Conservation (phyloP, 2,329 filamentous ascomycete species). For the Xylaria multiplex region DNA sequence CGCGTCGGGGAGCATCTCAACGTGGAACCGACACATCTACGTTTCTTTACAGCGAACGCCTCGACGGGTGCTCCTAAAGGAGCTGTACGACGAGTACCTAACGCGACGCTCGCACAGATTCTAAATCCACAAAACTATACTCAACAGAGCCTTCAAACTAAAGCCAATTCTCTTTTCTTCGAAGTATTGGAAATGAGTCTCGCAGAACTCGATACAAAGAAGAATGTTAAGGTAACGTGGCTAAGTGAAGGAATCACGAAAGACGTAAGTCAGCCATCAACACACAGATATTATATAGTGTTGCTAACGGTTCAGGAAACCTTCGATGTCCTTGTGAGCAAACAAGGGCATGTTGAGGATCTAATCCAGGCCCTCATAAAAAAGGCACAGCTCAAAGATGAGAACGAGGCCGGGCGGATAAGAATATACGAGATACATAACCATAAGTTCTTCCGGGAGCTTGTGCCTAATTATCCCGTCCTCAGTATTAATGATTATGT, state of each 20-base stretch:
- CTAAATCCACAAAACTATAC: slow-evolving; percentile 78
- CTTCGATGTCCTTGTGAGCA: slow-evolving; percentile 85
- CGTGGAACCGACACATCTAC: slow-evolving; percentile 84
- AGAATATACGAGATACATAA: slow-evolving; percentile 85
- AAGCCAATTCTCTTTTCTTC: slow-evolving; percentile 84
- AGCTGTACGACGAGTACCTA: slow-evolving; percentile 76
- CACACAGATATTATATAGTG: not conserved
- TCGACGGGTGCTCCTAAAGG: slow-evolving; percentile 80
- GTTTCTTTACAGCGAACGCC: slow-evolving; percentile 87
- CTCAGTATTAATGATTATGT: slow-evolving; percentile 87
- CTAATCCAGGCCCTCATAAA: slow-evolving; percentile 79
- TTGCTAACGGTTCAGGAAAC: slow-evolving; percentile 67
- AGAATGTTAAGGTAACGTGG: slow-evolving; percentile 83
- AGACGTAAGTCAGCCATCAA: slow-evolving; percentile 70
- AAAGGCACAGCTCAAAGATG: slow-evolving; percentile 82
- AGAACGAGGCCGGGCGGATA: slow-evolving; percentile 74
- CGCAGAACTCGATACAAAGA: slow-evolving; percentile 92
- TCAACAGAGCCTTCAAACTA: slow-evolving; percentile 75
- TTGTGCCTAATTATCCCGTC: slow-evolving; percentile 76
- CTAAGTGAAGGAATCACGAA: slow-evolving; percentile 91
- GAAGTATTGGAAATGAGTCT: slow-evolving; percentile 95
- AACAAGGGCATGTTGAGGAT: slow-evolving; percentile 83
- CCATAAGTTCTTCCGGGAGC: slow-evolving; percentile 84
- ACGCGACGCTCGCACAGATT: slow-evolving; percentile 80
- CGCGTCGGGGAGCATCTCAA: slow-evolving; percentile 82